Base-by-base conservation (phyloP, 768 basidiomycete species). In the Amanita pallidorosea region DNA sequence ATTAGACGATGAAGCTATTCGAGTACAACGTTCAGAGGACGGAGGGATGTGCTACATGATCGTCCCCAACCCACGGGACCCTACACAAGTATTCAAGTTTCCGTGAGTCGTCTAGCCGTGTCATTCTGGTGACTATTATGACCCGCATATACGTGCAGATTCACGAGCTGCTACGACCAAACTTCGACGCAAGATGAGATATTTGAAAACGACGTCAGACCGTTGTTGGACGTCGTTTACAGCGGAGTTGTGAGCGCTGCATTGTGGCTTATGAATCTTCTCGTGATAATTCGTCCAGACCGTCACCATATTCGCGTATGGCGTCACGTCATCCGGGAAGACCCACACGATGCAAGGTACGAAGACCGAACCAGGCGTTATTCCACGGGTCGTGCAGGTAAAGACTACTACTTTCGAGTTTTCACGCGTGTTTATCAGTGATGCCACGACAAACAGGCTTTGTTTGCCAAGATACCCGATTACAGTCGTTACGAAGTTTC, bases 331-430 rank as follows among this genome's bases (percentile, higher is more conserved):
- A 1, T 89, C 86, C 5, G 91, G 90, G 15, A 93, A 92, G 70
- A 94, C 90, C 0, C 80, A 91, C 63, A 95, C 92, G 0, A 94
- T 95, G 88, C 90, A 93, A 67, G 91, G 91, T 34, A 80, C 74
- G 6, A 73, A 66, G 34, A 44, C 70, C 1, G 74, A 87, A 29
- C 87, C 86, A n/a, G 91, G 91, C 1, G 83, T 94, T 49, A 93
- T 93, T 56, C 88, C 88, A 20, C 75, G 88, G 23, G 80, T 82
- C 5, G 81, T 93, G n/a, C 66, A 78, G 61, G 88, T 83, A 54
- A 43, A 76, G 3, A 27, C 27, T 27, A 58, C 23, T 22, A 17
- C 23, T 17, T 45, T n/a, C 47, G 12, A 18, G 18, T 38, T 1
- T 35, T 12, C 9, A 43, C 27, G 25, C 43, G 9, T 20, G 25